Evolutionary conservation across 164 flowering plant species (phyloP).

Genomic region (Houttuynia cordata): DNA sequence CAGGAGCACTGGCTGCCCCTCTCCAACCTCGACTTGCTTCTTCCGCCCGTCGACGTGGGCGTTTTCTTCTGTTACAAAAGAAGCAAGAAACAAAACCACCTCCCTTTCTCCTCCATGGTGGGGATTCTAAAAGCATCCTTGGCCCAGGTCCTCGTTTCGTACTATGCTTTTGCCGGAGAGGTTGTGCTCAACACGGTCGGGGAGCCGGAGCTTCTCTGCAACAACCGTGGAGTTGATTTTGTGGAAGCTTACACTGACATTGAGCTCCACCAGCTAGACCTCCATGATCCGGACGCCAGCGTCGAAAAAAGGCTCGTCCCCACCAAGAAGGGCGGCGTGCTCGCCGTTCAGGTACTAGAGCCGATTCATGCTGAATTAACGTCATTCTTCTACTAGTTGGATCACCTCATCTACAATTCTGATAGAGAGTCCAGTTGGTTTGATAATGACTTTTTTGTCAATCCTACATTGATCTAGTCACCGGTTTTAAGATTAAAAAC

Average conservation of each 20-base stretch:
- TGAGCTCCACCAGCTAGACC: constrained; percentile 18
- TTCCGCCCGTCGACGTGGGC: constrained; percentile 32
- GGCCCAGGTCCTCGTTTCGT: constrained; percentile 17
- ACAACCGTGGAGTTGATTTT: constrained; percentile 37
- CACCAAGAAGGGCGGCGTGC: constrained; percentile 22
- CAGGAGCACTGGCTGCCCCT: constrained; percentile 33
- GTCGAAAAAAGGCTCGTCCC: constrained; percentile 36
- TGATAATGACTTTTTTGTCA: too few relatives aligned
- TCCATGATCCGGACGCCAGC: constrained; percentile 30
- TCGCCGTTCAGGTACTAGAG: constrained; percentile 24
- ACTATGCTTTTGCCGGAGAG: constrained; percentile 28
- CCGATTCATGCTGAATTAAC: too few relatives aligned
- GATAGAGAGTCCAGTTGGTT: too few relatives aligned
- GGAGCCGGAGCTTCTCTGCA: constrained; percentile 32
- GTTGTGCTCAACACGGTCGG: constrained; percentile 17
- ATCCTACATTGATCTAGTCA: too few relatives aligned
- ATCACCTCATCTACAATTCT: too few relatives aligned
- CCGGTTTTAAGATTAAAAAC: too few relatives aligned
- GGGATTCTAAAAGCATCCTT: constrained; percentile 16
- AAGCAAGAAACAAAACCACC: neutral
- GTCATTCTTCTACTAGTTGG: too few relatives aligned
- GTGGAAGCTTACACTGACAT: constrained; percentile 27
- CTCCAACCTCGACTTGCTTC: constrained; percentile 37
- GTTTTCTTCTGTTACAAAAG: constrained; percentile 33
- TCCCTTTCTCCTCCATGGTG: constrained; percentile 6